Percentiles rank a stretch among this genome's conserved stretches.
phyloP scores from a whole-genome alignment of 176 grass and related monocot genomes.

The Panicum miliaceum region DNA sequence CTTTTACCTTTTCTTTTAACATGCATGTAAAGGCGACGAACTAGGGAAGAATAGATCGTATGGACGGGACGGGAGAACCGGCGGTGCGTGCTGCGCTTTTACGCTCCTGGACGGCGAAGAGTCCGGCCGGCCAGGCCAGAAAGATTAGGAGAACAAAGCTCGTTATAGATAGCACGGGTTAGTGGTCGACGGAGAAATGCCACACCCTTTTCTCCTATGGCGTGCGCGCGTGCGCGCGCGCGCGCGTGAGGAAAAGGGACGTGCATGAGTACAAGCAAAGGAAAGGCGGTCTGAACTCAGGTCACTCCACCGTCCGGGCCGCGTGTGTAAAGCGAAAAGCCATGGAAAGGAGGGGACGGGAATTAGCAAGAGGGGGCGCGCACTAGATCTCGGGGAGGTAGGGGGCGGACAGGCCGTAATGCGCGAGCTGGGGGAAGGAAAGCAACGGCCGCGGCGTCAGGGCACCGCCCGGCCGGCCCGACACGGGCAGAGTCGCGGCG shows the following conservation, averaged over 20 bases:
- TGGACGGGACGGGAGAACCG: not conserved
- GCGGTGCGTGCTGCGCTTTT: conserved; percentile 32
- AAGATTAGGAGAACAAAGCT: not conserved
- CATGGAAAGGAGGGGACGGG: not conserved
- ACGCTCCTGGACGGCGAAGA: conserved; percentile 8
- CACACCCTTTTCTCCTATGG: not conserved
- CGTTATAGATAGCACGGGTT: not conserved
- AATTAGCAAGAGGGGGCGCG: conserved; percentile 12
- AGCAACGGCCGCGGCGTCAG: conserved; percentile 36
- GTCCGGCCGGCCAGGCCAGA: not conserved
- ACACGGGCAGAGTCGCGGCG: not conserved
- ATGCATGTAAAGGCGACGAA: not conserved
- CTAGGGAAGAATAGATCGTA: not conserved
- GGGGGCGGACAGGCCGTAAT: conserved; percentile 16
- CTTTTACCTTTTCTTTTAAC: not conserved
- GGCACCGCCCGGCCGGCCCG: not conserved
- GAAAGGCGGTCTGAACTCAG: conserved; percentile 53
- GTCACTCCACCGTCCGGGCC: not conserved
- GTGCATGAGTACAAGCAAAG: conserved; percentile 41
- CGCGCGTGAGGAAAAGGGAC: not conserved
- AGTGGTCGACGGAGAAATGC: conserved; percentile 38
- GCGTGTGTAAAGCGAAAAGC: not conserved
- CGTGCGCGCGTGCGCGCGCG: not conserved
- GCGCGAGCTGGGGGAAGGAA: conserved; percentile 26
- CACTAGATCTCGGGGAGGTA: not conserved